Conservation (phyloP, 2,329 filamentous ascomycete species). For the Aspergillus intermedius region DNA sequence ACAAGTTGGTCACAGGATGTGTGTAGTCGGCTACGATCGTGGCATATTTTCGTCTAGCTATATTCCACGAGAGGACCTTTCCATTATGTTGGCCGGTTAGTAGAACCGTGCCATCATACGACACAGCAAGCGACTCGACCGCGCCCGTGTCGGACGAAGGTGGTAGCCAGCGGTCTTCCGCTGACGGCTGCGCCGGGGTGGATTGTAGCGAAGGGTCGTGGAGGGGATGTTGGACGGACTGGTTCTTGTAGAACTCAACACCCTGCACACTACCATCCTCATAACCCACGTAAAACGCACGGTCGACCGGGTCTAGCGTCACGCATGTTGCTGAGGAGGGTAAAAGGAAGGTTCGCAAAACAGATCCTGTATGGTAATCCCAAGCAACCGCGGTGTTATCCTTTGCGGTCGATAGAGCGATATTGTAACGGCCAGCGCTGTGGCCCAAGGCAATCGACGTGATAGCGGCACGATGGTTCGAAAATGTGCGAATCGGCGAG, state of each 20-base stretch:
- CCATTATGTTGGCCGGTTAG: constrained; percentile 77
- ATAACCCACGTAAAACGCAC: constrained; percentile 74
- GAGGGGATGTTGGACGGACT: constrained; percentile 36
- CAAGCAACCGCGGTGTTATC: constrained; percentile 89
- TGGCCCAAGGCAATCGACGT: constrained; percentile 54
- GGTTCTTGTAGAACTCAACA: constrained; percentile 62
- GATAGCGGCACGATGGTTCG: constrained; percentile 57
- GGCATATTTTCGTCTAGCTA: constrained; percentile 62
- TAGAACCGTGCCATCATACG: constrained; percentile 73
- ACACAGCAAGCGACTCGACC: constrained; percentile 63
- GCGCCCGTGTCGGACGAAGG: constrained; percentile 59
- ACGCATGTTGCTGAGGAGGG: constrained; percentile 66
- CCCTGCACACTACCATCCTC: constrained; percentile 75
- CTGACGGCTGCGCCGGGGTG: constrained; percentile 35
- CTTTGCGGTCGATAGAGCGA: constrained; percentile 74
- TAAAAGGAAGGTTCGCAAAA: constrained; percentile 76
- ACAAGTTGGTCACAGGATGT: constrained; percentile 73
- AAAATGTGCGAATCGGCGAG: constrained; percentile 68
- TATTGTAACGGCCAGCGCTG: constrained; percentile 65
- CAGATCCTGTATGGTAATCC: constrained; percentile 76
- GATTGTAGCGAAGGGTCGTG: constrained; percentile 31
- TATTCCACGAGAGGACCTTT: constrained; percentile 73
- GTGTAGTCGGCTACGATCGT: constrained; percentile 66
- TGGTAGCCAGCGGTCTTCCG: constrained; percentile 43
- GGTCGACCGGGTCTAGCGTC: constrained; percentile 72